These are phyloP conservation scores for Calonectria fujianensis DNA, from an alignment of 2,329 filamentous ascomycete genomes.

Conservation along the genomic window DNA sequence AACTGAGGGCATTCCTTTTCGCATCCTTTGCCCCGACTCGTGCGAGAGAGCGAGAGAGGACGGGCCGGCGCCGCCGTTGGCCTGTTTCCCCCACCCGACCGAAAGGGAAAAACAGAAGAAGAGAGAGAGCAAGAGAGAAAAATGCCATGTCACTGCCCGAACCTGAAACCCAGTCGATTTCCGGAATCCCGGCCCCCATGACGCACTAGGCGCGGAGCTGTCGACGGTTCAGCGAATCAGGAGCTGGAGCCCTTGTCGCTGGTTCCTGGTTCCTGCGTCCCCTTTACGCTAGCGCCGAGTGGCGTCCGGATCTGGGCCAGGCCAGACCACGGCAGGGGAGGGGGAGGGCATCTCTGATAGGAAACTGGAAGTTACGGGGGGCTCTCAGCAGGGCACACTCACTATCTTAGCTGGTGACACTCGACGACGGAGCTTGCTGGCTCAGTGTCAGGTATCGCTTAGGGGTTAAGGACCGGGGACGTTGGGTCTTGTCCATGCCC, in stretches of 20 bases:
- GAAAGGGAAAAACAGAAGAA: neutral
- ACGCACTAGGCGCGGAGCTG: constrained; percentile 17
- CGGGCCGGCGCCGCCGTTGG: neutral
- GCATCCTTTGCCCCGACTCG: constrained; percentile 6
- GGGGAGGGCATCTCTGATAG: constrained; percentile 11
- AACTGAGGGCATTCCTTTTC: constrained; percentile 19
- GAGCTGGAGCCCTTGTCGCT: neutral
- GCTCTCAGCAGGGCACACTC: neutral
- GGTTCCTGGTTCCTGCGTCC: constrained; percentile 53
- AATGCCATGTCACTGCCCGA: constrained; percentile 30
- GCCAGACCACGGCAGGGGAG: constrained; percentile 21
- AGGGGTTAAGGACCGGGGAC: neutral
- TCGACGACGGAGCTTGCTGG: neutral
- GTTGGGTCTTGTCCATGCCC: neutral
- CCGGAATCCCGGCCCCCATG: constrained; percentile 10
- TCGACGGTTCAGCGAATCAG: constrained; percentile 10
- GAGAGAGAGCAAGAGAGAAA: neutral
- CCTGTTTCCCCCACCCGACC: neutral
- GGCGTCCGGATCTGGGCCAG: constrained; percentile 14
- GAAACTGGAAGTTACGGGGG: constrained; percentile 2
- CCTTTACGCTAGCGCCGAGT: constrained; percentile 46
- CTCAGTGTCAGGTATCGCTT: constrained; percentile 9
- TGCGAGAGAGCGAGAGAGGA: constrained; percentile 12
- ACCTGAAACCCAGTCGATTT: constrained; percentile 34
- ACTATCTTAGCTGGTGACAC: neutral